Percentiles rank a stretch among this genome's conserved stretches.
Evolutionary conservation across 2,329 filamentous ascomycete species (phyloP).

Genomic region (Kalaharituber pfeilii): DNA sequence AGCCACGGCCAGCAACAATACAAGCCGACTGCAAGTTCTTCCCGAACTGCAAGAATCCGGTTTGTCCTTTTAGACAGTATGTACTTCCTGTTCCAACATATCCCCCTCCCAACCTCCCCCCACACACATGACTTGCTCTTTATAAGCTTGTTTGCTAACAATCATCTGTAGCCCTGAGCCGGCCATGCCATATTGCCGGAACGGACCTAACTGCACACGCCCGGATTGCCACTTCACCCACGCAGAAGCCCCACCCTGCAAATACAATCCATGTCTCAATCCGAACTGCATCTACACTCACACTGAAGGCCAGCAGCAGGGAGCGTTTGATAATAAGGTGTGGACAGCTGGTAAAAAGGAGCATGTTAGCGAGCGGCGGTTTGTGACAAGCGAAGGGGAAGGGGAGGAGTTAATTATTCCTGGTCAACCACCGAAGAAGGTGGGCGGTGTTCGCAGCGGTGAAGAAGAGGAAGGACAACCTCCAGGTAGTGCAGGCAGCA

Average conservation of each 20-base stretch:
- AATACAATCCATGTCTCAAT: slow-evolving; percentile 81
- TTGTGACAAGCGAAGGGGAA: slow-evolving; percentile 49
- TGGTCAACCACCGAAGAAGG: slow-evolving; percentile 23
- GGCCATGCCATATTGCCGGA: slow-evolving; percentile 71
- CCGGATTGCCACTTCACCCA: slow-evolving; percentile 82
- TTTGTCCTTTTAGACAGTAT: slow-evolving; percentile 69
- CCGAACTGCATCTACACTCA: slow-evolving; percentile 78
- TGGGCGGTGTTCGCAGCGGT: neutral
- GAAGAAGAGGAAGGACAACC: slow-evolving; percentile 7
- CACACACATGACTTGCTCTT: too few relatives aligned
- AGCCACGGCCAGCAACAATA: slow-evolving; percentile 55
- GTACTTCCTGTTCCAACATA: slow-evolving; percentile 5
- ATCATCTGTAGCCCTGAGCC: slow-evolving; percentile 34
- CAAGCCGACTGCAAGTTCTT: slow-evolving; percentile 83
- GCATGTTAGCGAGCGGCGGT: slow-evolving; percentile 78
- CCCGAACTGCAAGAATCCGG: slow-evolving; percentile 74
- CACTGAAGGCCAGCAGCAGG: slow-evolving; percentile 69
- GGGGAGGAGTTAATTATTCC: slow-evolving; percentile 59
- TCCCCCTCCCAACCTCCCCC: too few relatives aligned
- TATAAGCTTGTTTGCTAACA: slow-evolving; percentile 8
- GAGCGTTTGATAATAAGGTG: slow-evolving; percentile 70
- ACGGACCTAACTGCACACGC: slow-evolving; percentile 71
- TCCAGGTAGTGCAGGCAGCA: neutral
- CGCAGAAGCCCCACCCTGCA: slow-evolving; percentile 47
- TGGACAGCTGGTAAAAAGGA: slow-evolving; percentile 55